Evolutionary conservation across 352 stramenopile genomes (phyloP), one percentile per base, ranked within the genome.

Genomic region (Hyaloperonospora arabidopsidis): DNA sequence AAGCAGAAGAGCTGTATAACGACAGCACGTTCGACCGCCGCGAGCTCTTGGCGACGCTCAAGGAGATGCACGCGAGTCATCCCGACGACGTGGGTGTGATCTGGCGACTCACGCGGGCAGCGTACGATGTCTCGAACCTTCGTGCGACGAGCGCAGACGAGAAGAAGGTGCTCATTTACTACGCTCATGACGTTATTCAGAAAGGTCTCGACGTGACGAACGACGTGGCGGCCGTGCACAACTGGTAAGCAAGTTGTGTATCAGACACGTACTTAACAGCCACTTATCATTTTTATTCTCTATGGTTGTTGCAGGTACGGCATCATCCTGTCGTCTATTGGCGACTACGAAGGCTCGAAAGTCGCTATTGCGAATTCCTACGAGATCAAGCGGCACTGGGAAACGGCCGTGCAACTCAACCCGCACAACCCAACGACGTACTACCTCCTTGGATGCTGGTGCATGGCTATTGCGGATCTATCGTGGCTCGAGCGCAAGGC

Each of bases 281-380:
- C 2, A 52, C 1, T 3, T 44, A 25, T 2, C 17, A 13, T 58
- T 44, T 48, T 28, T 10, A 2, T 60, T 10, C 39, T 21, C 0
- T 41, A 1, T 44, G 25, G 8, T 32, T 44, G 38, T 6, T n/a
- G 32, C 22, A 79, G 69, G 72, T 86, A 72, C 46, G 84, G 84
- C 50, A 89, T 94, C 59, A 88, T 92, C 25, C 49, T 92, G 46
- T 92, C 82, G 32, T 82, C 78, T 22, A 74, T 94, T 47, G 84
- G 84, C 17, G 80, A 92, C 65, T 89, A 89, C 57, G 82, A 92
- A 76, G 84, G 82, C 63, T 88, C 82, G 52, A 93, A 94, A 58
- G 80, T 79, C 14, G 72, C 78, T 32, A 84, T 94, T 49, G 70
- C 82, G 58, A 93, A 91, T 64, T 89, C 84, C 53, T 86, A 74